Base-by-base conservation (phyloP, 306 rosid genomes). In the Cucurbita argyrosperma region DNA sequence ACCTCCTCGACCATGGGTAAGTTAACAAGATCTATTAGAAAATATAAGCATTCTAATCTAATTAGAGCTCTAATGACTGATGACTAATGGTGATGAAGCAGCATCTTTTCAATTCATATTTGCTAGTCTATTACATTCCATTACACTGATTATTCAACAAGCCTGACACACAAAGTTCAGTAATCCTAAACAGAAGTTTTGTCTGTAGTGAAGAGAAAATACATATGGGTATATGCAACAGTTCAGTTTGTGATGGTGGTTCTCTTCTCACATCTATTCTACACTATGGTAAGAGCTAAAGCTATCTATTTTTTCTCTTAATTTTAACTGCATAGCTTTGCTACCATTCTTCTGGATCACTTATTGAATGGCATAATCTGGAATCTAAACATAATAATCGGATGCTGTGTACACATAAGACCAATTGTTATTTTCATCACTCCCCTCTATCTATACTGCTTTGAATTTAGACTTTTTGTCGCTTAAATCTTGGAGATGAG, bases 1-100 rank as follows among this genome's bases (percentile, higher is more conserved):
- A 89, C 99, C 62, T 86, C 99, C 45, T 80, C 97, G 58, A 91
- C 96, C 76, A 89, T 94, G 99, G 99, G 99, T 94, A 89, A 23
- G 88, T 82, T 79, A 18, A 58, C 50, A 68, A 66, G 39, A 60
- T 68, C 53, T 71, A 70, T 59, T 26, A 39, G 38, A 38, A 42
- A 30, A 45, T 19, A 43, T 4, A 42, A 19, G 52, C 38, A 21
- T 26, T 43, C 14, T 43, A 67, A 67, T 46, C 56, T 46, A 2
- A 39, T 39, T 67, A 45, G 38, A 11, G 56, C 73, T 51, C 51
- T 71, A 37, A 50, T 2, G 1, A 67, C 21, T 46, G 71, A 64
- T 4, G 39, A 19, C 14, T 35, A 26, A 46, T 23, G 40, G 10
- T 63, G 7, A 11, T 63, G 30, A 16, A 16, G 30, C 23, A 60